Percentiles rank a stretch among this genome's conserved stretches.
phyloP scores from a whole-genome alignment of 768 basidiomycete genomes.

The Boletus subcaerulescens region DNA sequence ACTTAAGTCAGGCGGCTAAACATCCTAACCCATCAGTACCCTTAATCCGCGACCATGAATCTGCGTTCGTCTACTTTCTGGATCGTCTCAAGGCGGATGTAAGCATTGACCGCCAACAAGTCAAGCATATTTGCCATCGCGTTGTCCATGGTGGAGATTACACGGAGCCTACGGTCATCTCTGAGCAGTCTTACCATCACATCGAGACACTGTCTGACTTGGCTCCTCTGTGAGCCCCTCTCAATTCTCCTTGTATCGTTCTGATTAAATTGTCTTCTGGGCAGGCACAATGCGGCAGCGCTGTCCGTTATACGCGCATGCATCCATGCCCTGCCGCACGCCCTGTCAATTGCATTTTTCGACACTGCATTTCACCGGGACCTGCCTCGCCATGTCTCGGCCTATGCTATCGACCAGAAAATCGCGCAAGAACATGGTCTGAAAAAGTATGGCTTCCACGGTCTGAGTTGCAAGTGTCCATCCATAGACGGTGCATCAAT shows the following conservation, averaged over 20 bases:
- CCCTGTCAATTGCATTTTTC: conserved; percentile 80
- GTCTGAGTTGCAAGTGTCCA: conserved; percentile 56
- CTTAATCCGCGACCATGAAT: conserved; percentile 52
- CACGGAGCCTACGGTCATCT: conserved; percentile 65
- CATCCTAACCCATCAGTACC: conserved; percentile 28
- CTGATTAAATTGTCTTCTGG: not conserved
- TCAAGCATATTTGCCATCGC: conserved; percentile 65
- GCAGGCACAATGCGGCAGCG: conserved; percentile 61
- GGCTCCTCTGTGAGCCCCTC: conserved; percentile 65
- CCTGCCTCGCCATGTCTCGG: conserved; percentile 72
- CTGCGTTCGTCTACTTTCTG: conserved; percentile 63
- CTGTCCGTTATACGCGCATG: conserved; percentile 60
- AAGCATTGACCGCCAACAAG: conserved; percentile 40
- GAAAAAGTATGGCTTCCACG: conserved; percentile 91
- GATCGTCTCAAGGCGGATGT: conserved; percentile 41
- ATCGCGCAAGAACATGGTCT: conserved; percentile 64
- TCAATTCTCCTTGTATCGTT: not conserved
- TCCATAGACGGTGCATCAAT: not conserved
- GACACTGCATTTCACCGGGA: conserved; percentile 84
- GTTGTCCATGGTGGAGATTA: conserved; percentile 89
- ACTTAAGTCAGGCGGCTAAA: not conserved
- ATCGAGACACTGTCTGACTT: conserved; percentile 74
- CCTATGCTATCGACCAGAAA: conserved; percentile 70
- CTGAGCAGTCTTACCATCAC: conserved; percentile 63
- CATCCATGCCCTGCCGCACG: conserved; percentile 57